Conservation (phyloP, 306 rosid genomes). For the Datisca glomerata region DNA sequence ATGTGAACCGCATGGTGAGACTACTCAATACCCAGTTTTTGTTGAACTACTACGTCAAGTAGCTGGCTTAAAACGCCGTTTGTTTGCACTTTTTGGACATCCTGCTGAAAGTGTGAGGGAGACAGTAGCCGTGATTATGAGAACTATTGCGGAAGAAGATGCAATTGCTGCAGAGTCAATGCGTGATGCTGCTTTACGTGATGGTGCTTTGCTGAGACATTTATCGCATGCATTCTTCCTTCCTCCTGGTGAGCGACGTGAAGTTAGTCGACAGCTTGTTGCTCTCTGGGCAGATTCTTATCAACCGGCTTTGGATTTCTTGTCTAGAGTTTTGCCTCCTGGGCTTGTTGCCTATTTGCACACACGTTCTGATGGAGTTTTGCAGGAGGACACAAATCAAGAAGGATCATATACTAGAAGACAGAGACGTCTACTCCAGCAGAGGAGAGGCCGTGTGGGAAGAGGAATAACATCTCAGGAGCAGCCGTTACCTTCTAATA, state of each 20-base stretch:
- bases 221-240: slow-evolving; percentile 83
- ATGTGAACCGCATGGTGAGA: slow-evolving; percentile 96
- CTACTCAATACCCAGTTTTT: slow-evolving; percentile 87
- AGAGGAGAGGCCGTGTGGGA: slow-evolving; percentile 72
- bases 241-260: slow-evolving; percentile 85
- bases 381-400: slow-evolving; percentile 43
- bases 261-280: slow-evolving; percentile 93
- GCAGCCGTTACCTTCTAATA: slow-evolving; percentile 49
- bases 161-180: slow-evolving; percentile 99
- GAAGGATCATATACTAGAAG: slow-evolving; percentile 75
- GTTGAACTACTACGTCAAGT: slow-evolving; percentile 96
- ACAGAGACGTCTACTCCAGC: slow-evolving; percentile 76
- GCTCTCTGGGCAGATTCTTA: slow-evolving; percentile 99
- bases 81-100: slow-evolving; percentile 97
- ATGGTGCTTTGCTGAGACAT: slow-evolving; percentile 96
- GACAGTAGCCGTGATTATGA: slow-evolving; percentile 94
- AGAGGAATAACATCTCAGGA: slow-evolving; percentile 68
- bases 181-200: slow-evolving; percentile 98
- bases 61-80: slow-evolving; percentile 94
- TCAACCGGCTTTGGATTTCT: slow-evolving; percentile 80
- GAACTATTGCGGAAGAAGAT: slow-evolving; percentile 98
- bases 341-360: slow-evolving; percentile 98
- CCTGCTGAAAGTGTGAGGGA: slow-evolving; percentile 97
- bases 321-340: slow-evolving; percentile 95
- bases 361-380: slow-evolving; percentile 72